Conservation (phyloP, 2,329 filamentous ascomycete species). For the Calonectria leucothoes region DNA sequence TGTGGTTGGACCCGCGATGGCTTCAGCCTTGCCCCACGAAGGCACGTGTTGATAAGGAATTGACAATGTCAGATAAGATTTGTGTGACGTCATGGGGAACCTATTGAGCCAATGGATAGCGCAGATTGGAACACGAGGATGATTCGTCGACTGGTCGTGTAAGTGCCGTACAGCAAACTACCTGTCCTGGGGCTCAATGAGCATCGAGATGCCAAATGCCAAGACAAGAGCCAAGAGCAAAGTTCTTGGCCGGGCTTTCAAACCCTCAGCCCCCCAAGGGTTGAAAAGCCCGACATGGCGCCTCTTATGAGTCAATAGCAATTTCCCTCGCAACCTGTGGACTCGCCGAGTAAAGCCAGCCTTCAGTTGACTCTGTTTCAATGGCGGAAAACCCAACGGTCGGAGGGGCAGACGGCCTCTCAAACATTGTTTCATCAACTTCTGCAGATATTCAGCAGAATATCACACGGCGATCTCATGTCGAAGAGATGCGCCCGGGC, state of each 20-base stretch:
- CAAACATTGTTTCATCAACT: neutral
- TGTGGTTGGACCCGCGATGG: slow-evolving; percentile 1
- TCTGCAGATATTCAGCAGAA: slow-evolving; percentile 17
- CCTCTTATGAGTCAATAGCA: neutral
- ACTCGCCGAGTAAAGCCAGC: neutral
- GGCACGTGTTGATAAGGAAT: slow-evolving; percentile 36
- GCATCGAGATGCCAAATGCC: slow-evolving; percentile 1
- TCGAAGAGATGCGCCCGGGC: slow-evolving; percentile 19
- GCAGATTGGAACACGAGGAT: slow-evolving; percentile 30
- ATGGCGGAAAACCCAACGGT: neutral
- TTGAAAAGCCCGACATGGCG: neutral
- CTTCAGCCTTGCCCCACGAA: slow-evolving; percentile 34
- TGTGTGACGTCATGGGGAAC: slow-evolving; percentile 36
- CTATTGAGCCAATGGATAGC: slow-evolving; percentile 35
- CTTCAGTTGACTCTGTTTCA: neutral
- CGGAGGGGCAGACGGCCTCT: neutral
- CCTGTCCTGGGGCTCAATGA: neutral
- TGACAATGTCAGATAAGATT: neutral
- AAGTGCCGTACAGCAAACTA: neutral
- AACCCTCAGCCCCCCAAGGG: neutral
- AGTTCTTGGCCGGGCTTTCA: neutral
- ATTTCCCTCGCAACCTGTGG: neutral
- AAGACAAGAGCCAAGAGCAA: neutral
- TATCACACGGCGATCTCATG: slow-evolving; percentile 20
- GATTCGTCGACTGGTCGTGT: slow-evolving; percentile 2